Evolutionary conservation across 805 yeast genomes (phyloP).

Genomic region (Pichia heedii): DNA sequence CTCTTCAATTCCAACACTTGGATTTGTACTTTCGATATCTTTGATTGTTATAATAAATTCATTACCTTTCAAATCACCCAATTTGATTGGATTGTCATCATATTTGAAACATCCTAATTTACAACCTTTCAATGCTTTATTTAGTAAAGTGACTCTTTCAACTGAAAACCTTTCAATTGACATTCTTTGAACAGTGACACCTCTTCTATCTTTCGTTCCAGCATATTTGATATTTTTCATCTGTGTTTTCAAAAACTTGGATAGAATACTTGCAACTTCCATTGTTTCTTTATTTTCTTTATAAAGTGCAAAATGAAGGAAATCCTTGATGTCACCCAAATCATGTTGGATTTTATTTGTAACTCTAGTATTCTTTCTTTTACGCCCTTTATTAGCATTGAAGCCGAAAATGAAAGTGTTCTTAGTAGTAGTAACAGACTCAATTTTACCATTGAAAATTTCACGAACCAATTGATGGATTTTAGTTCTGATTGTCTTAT

Average conservation of each 20-base stretch:
- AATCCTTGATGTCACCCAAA: constrained; percentile 62
- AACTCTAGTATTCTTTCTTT: constrained; percentile 29
- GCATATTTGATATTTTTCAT: constrained; percentile 67
- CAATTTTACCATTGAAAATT: constrained; percentile 66
- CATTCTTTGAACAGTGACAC: constrained; percentile 81
- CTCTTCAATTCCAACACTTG: constrained; percentile 31
- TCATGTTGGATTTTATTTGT: constrained; percentile 49
- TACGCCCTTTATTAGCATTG: constrained; percentile 37
- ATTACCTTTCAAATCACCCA: constrained; percentile 86
- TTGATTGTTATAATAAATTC: constrained; percentile 81
- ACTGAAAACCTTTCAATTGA: constrained; percentile 61
- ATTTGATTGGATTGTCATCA: constrained; percentile 46
- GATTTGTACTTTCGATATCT: constrained; percentile 42
- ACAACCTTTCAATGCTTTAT: constrained; percentile 68
- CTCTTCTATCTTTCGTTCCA: constrained; percentile 96
- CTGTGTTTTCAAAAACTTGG: constrained; percentile 70
- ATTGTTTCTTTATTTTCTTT: constrained; percentile 96
- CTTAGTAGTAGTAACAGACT: constrained; percentile 63
- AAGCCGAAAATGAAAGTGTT: constrained; percentile 59
- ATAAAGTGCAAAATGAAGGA: constrained; percentile 68
- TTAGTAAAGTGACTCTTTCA: constrained; percentile 67
- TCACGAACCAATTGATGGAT: constrained; percentile 70
- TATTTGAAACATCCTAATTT: constrained; percentile 73
- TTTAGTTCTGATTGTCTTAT: constrained; percentile 65
- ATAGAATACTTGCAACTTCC: constrained; percentile 77